phyloP scores from a whole-genome alignment of 345 rosid species.

The Stellera chamaejasme region DNA sequence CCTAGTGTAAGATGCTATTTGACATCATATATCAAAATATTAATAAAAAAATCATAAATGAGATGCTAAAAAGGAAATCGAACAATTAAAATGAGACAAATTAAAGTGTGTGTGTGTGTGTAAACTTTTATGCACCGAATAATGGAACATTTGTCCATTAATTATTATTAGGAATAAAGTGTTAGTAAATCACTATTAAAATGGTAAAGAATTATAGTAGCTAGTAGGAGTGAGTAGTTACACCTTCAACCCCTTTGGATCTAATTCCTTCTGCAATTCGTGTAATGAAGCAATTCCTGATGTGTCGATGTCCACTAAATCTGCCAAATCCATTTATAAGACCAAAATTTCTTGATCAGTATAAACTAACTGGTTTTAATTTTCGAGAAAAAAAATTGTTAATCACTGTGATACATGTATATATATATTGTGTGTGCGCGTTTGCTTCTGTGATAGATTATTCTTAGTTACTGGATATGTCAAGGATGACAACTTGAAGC shows the following conservation, averaged over 20 bases:
- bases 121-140: too few species aligned
- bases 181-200: too few species aligned
- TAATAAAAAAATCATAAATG: neutral
- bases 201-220: too few species aligned
- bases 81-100: neutral
- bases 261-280: conserved; percentile 52
- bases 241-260: conserved; percentile 50
- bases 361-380: neutral
- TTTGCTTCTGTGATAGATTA: neutral
- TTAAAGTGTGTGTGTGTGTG: neutral
- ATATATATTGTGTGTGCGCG: neutral
- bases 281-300: conserved; percentile 69
- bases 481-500: conserved; percentile 56
- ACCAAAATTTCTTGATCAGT: neutral
- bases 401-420: neutral
- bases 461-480: conserved; percentile 67
- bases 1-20: too few species aligned
- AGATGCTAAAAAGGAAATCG: neutral
- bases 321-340: conserved; percentile 20
- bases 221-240: neutral
- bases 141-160: too few species aligned
- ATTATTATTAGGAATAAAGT: too few species aligned
- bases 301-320: conserved; percentile 61
- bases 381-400: too few species aligned
- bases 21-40: too few species aligned